Percentiles rank a stretch among this genome's conserved stretches.
phyloP scores from a whole-genome alignment of 1,139 yeast genomes.

The Kluyveromyces marxianus region DNA sequence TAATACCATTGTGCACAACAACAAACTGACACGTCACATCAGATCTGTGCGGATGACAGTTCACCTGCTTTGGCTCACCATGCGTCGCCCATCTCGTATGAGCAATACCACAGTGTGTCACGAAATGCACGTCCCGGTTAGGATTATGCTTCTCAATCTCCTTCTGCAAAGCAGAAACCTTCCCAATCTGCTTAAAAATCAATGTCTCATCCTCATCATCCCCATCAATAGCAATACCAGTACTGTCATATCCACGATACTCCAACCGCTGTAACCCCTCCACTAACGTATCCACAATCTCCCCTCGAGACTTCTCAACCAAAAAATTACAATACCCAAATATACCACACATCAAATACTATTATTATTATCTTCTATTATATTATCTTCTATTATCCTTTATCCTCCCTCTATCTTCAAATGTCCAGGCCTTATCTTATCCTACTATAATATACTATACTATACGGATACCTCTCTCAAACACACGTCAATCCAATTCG shows the following conservation, averaged over 20 bases:
- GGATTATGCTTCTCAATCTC: constrained; percentile 50
- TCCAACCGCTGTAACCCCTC: constrained; percentile 92
- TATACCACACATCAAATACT: constrained; percentile 63
- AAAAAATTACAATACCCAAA: constrained; percentile 96
- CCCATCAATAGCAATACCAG: constrained; percentile 94
- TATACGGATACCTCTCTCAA: background rate
- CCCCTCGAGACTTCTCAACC: constrained; percentile 88
- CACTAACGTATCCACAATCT: constrained; percentile 77
- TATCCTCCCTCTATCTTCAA: background rate
- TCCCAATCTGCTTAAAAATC: constrained; percentile 82
- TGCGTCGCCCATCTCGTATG: constrained; percentile 99
- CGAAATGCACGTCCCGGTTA: constrained; percentile 57
- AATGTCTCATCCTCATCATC: constrained; percentile 57
- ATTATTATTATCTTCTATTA: background rate
- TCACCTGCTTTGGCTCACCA: constrained; percentile 78
- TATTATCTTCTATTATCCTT: background rate
- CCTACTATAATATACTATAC: background rate
- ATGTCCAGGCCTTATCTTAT: background rate
- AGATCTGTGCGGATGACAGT: constrained; percentile 96
- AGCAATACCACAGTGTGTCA: constrained; percentile 91
- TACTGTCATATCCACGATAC: constrained; percentile 97
- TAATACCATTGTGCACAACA: constrained; percentile 96
- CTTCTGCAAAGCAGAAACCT: constrained; percentile 74
- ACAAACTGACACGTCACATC: constrained; percentile 77
- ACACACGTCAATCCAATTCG: background rate